Percentiles rank a stretch among this genome's conserved stretches.
Conservation (phyloP, 768 basidiomycete genomes). For the Calocera viscosa region DNA sequence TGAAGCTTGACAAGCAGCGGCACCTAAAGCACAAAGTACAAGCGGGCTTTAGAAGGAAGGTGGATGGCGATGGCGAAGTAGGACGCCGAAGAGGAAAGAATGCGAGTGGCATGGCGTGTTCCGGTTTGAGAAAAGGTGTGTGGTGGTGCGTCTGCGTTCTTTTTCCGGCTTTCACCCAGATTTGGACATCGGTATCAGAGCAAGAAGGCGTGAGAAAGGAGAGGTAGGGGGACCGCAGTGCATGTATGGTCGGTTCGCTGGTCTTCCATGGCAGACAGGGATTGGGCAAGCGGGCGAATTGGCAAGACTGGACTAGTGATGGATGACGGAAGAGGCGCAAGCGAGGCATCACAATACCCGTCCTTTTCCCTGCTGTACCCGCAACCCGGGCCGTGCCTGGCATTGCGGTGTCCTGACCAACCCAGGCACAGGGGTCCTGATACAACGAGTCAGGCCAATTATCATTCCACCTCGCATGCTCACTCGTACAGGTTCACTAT, state of each 20-base stretch:
- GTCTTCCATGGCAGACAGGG: background rate
- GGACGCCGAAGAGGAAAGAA: background rate
- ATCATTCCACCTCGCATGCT: background rate
- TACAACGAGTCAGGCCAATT: background rate
- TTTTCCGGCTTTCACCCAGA: background rate
- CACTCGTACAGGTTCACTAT: constrained; percentile 7
- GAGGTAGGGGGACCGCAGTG: background rate
- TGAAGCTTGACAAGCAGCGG: background rate
- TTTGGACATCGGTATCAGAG: background rate
- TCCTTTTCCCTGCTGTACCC: background rate
- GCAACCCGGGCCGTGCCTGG: background rate
- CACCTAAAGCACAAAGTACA: constrained; percentile 7
- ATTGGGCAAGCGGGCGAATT: background rate
- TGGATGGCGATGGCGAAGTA: background rate
- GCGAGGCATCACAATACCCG: background rate
- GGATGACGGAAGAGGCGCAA: constrained; percentile 8
- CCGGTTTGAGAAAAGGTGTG: background rate
- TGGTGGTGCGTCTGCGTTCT: background rate
- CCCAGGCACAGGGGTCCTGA: constrained; percentile 6
- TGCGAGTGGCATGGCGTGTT: background rate
- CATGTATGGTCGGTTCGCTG: background rate
- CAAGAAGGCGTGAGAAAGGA: background rate
- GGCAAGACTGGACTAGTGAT: background rate
- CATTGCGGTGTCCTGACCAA: background rate
- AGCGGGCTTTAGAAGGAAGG: background rate